Evolutionary conservation across 73 alveolate genomes (phyloP).

Genomic region (Symbiodinium natans): DNA sequence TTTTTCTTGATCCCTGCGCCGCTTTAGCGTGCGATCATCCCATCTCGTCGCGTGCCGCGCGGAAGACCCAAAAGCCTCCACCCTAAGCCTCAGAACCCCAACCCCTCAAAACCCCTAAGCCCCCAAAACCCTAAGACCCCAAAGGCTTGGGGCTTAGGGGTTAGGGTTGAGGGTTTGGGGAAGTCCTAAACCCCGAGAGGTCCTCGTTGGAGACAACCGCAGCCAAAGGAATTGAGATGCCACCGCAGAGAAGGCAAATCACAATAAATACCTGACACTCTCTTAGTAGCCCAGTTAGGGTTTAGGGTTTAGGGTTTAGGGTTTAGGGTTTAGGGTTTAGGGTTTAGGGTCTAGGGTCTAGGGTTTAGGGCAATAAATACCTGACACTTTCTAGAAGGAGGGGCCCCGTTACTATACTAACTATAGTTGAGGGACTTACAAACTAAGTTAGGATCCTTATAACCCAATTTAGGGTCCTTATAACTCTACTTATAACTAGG

Average conservation of each 20-base stretch:
- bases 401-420: too few relatives aligned
- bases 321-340: neutral
- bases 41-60: too few relatives aligned
- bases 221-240: slow-evolving; percentile 39
- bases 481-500: too few relatives aligned
- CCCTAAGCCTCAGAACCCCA: neutral
- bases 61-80: neutral
- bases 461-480: too few relatives aligned
- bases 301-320: neutral
- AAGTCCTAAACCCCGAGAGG: neutral
- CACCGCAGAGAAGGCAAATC: slow-evolving; percentile 12
- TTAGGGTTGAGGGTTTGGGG: too few relatives aligned
- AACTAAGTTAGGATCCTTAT: too few relatives aligned
- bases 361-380: too few relatives aligned
- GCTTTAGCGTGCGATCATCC: too few relatives aligned
- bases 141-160: too few relatives aligned
- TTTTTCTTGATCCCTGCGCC: too few relatives aligned
- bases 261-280: neutral
- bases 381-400: too few relatives aligned
- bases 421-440: too few relatives aligned
- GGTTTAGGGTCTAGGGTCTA: neutral
- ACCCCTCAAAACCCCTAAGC: neutral
- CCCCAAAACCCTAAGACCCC: neutral
- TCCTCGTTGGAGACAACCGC: slow-evolving; percentile 51
- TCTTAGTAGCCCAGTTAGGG: neutral